Base-by-base conservation (phyloP, 2,329 filamentous ascomycete genomes). In the Penicillium sp. region DNA sequence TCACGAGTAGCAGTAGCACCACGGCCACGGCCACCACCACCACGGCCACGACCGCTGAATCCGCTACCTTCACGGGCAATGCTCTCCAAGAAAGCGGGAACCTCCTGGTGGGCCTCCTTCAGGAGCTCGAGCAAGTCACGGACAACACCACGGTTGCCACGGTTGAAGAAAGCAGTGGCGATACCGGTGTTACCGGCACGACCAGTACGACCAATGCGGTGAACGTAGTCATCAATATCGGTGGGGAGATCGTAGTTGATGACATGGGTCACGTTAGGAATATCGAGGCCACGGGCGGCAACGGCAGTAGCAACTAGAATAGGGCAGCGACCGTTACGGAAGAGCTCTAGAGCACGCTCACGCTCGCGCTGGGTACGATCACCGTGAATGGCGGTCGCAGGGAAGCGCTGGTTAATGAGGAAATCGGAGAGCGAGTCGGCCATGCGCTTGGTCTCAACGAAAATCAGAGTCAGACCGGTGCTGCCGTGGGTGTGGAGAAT, bases 391-490 rank as follows among this genome's bases (percentile, higher is more conserved):
- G 94, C 97, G 19, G 94, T 99, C 53, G 94, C 94, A 9, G 93
- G 93, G 86, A 99, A 97, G 77, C 87, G 93, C 80, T 97, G 93
- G 83, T 97, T 97, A 82, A 97, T 96, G 60, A 99, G 82, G 84
- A 97, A 99, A 76, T 99, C 94, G 61, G 93, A 97, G 54, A 99
- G 83, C 17, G 93, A 93, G 78, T 99, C 94, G 60, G 94, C 94
- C 93, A 97, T 97, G 69, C 94, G 93, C 88, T 99, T 99, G 61
- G 94, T 97, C 84, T 97, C 94, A 63, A 99, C 94, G 80, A 99
- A 99, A 75, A 99, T 97, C 62, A 99, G 82, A 17, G 93, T 97
- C 61, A 97, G 84, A 72, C 93, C 93, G 61, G 81, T 89, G 59
- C 88, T 90, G 48, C 75, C 75, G 70, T 97, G 91, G 42, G 91